These are phyloP conservation scores for Lactifluus subvellereus DNA, from an alignment of 768 basidiomycete genomes.

Conservation along the genomic window DNA sequence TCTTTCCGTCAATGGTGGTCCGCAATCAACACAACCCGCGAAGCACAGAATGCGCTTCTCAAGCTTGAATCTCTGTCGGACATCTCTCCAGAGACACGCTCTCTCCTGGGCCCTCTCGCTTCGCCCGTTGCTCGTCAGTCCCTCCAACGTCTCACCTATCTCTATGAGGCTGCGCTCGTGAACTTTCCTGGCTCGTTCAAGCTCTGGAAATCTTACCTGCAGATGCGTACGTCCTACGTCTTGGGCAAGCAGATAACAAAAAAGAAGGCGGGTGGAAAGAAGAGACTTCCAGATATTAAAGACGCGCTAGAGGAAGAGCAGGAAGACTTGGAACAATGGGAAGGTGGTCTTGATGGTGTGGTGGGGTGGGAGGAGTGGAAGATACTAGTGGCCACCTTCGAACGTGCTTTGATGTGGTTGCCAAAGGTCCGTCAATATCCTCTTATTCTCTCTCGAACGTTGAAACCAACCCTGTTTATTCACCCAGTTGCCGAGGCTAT, in stretches of 20 bases:
- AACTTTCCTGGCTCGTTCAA: conserved; percentile 91
- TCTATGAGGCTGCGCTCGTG: conserved; percentile 88
- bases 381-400: conserved; percentile 77
- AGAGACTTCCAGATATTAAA: conserved; percentile 88
- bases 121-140: conserved; percentile 65
- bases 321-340: conserved; percentile 79
- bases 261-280: conserved; percentile 80
- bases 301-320: conserved; percentile 83
- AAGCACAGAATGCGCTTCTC: conserved; percentile 50
- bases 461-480: neutral
- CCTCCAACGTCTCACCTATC: conserved; percentile 78
- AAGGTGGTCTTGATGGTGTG: conserved; percentile 76
- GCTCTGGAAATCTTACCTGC: conserved; percentile 91
- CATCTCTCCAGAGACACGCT: conserved; percentile 44
- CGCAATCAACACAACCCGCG: conserved; percentile 71
- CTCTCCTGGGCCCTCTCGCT: conserved; percentile 74
- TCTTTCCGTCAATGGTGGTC: conserved; percentile 94
- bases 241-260: conserved; percentile 67
- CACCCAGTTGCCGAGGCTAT: conserved; percentile 79
- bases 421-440: conserved; percentile 60
- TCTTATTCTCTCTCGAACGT: neutral
- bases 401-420: conserved; percentile 91
- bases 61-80: conserved; percentile 50
- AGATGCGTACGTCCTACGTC: conserved; percentile 78
- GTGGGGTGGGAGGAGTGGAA: conserved; percentile 99